Conservation (phyloP, 345 rosid genomes). For the Turnera subulata region DNA sequence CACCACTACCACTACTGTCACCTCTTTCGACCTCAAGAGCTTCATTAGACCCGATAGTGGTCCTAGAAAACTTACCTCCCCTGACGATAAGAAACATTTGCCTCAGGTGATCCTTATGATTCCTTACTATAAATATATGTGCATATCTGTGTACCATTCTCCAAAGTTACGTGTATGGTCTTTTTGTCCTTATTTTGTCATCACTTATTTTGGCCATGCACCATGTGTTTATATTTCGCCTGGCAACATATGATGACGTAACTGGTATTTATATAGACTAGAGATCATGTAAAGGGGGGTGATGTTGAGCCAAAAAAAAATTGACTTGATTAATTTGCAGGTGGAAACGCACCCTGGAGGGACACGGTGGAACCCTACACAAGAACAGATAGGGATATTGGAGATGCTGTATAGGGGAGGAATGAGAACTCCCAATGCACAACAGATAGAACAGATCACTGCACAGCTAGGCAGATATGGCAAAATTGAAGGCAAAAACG, state of each 20-base stretch:
- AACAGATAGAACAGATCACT: slow-evolving; percentile 91
- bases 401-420: slow-evolving; percentile 89
- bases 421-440: slow-evolving; percentile 91
- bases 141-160: not conserved
- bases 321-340: slow-evolving; percentile 20
- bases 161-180: not conserved
- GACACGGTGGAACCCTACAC: slow-evolving; percentile 97
- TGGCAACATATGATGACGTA: no score
- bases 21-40: slow-evolving; percentile 81
- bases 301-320: no score
- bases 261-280: no score
- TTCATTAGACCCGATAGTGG: slow-evolving; percentile 75
- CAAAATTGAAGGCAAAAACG: slow-evolving; percentile 96
- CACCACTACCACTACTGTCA: slow-evolving; percentile 28
- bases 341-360: slow-evolving; percentile 95
- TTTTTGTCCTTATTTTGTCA: not conserved
- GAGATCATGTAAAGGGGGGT: no score
- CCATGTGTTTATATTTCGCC: no score
- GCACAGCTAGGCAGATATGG: slow-evolving; percentile 73
- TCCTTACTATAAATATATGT: not conserved
- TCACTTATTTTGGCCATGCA: no score
- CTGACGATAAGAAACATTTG: slow-evolving; percentile 41
- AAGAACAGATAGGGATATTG: slow-evolving; percentile 89
- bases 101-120: slow-evolving; percentile 38
- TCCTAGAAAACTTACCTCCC: slow-evolving; percentile 36